Conservation (phyloP, 2,329 filamentous ascomycete genomes). For the Annulohypoxylon truncatum region DNA sequence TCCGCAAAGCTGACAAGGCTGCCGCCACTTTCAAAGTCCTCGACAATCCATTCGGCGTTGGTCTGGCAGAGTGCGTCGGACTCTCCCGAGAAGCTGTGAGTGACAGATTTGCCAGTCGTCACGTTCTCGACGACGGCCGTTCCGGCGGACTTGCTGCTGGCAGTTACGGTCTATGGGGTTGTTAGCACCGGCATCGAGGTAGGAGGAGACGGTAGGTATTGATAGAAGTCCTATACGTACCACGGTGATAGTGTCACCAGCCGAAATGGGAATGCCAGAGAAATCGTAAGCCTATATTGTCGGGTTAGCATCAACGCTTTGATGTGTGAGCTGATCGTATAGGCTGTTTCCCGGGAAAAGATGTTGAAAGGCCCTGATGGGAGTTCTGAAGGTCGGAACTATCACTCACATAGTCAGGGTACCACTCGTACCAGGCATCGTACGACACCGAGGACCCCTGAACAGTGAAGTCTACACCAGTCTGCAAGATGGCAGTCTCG, state of each 20-base stretch:
- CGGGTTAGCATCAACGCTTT: conserved; percentile 9
- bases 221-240: conserved; percentile 39
- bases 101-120: conserved; percentile 62
- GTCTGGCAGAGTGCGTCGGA: conserved; percentile 60
- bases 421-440: conserved; percentile 72
- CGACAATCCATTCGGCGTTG: conserved; percentile 73
- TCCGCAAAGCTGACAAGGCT: conserved; percentile 58
- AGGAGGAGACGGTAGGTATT: neutral
- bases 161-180: conserved; percentile 47
- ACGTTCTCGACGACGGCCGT: conserved; percentile 63
- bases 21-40: conserved; percentile 60
- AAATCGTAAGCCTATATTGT: conserved; percentile 60
- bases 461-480: conserved; percentile 66
- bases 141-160: conserved; percentile 56
- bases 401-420: conserved; percentile 46
- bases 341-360: neutral
- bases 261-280: conserved; percentile 54
- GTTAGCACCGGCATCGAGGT: too few relatives aligned
- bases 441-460: conserved; percentile 57
- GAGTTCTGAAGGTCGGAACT: too few relatives aligned
- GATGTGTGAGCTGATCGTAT: neutral
- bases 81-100: conserved; percentile 62
- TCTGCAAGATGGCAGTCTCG: conserved; percentile 64
- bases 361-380: neutral
- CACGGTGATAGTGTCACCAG: conserved; percentile 46